Base-by-base conservation (phyloP, 2,329 filamentous ascomycete species). In the Ceratocystiopsis minuta region DNA sequence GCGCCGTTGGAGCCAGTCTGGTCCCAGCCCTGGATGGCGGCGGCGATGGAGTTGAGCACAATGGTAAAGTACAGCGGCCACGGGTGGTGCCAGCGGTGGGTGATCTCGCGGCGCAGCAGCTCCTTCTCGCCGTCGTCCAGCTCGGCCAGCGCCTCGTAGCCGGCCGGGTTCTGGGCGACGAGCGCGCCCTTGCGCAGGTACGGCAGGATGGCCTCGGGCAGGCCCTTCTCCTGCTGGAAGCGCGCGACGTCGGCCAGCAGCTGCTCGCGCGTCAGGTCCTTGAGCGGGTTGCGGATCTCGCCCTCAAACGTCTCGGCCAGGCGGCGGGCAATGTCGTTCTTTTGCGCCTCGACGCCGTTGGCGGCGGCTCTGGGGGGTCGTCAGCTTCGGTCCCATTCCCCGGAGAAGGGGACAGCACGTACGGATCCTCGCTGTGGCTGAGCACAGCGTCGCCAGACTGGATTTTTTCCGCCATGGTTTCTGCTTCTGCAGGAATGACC, bases 1-100 rank as follows among this genome's bases (percentile, higher is more conserved):
- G 75, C 75, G 34, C 72, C 72, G 49, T 77, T 78, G 42, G 65
- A 64, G 33, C 72, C 75, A 16, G 74, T 78, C 55, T 46, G 72
- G 48, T 80, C 75, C 75, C 75, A 80, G 18, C 76, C 75, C 51
- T 78, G 73, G 11, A 80, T 75, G n/a, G 76, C 75, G 15, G 78
- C 78, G 40, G 75, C 77, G 41, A 82, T 70, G 36, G 78, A 80
- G 55, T 75, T 80, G 17, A 74, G 70, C 12, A 70, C 61, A 49
- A 83, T 78, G 34, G 78, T 80, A 48, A 78, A 65, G 58, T 75
- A 78, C 12, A 84, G 62, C 40, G 68, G 67, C 50, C 52, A 62
- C 0, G 78, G 75, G 33, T 78, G 67, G 45, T 69, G 66, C 74
- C 79, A 83, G 52, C 75, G 78, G 64, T 83, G 40, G 2, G 42